Base-by-base conservation (phyloP, 805 yeast species). In the Candida glaebosa region DNA sequence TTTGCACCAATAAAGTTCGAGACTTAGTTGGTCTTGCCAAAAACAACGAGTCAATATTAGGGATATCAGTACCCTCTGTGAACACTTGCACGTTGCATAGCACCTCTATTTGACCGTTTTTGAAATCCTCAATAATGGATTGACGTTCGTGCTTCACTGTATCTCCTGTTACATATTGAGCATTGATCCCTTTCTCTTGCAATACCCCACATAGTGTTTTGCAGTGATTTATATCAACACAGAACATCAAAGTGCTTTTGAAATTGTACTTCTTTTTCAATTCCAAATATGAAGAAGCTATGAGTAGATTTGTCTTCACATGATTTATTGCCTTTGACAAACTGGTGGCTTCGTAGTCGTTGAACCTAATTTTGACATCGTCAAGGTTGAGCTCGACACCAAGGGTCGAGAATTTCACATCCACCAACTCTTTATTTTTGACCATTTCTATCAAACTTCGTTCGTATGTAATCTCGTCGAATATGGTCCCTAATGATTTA, bases 31-130 rank as follows among this genome's bases (percentile, higher is more conserved):
- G 96, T 25, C 96, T 65, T 3, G 87, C 85, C 24, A 90, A 60
- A 20, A 90, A 68, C 9, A 90, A 66, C 22, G 88, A 81, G 54
- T 90, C 97, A 42, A 89, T 84, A 46, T 81, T 81, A 2, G 97
- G 97, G 15, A 91, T 81, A 63, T 90, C 97, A 0, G 97, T 88
- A 0, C 98, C 98, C 58, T 90, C 98, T 0, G 96, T 90, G 51
- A 91, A 83, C 4, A 90, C 87, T 14, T 85, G 87, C 57, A 96
- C 93, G 55, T 91, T 91, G 65, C 93, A 75, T 22, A 90, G 61
- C 0, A 91, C 95, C 3, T 82, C 78, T 15, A 87, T 69, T 12
- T 71, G 56, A 0, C 93, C 89, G 0, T 62, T 50, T 45, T 71
- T 74, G 56, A 90, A 91, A 26, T 76, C 81, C 4, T 65, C 60